These are phyloP conservation scores for Areca catechu DNA, from an alignment of 176 grass and related monocot species.

Conservation along the genomic window DNA sequence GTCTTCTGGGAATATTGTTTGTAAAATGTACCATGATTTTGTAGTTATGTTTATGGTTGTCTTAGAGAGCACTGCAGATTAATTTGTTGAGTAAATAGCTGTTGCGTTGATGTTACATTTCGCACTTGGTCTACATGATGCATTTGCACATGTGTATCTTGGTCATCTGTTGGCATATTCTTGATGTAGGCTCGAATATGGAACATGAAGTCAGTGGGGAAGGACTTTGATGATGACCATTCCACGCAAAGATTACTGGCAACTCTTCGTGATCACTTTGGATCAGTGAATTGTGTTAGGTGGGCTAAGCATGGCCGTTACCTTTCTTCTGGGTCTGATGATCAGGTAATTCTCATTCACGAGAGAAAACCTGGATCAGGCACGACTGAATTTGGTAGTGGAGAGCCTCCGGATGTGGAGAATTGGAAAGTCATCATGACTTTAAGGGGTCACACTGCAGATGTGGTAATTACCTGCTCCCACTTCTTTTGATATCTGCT, in stretches of 20 bases:
- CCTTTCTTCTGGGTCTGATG: slow-evolving; percentile 95
- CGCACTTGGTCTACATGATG: too few relatives aligned
- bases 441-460: slow-evolving; percentile 88
- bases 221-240: slow-evolving; percentile 28
- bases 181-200: slow-evolving; percentile 79
- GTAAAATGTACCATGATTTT: too few relatives aligned
- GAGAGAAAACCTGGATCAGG: slow-evolving; percentile 89
- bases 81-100: too few relatives aligned
- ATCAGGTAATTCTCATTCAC: slow-evolving; percentile 90
- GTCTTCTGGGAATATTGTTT: too few relatives aligned
- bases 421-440: slow-evolving; percentile 99
- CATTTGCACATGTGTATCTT: too few relatives aligned
- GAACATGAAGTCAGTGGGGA: slow-evolving; percentile 83
- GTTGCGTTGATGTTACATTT: too few relatives aligned
- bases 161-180: slow-evolving; percentile 5
- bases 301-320: slow-evolving; percentile 81
- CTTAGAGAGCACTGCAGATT: too few relatives aligned
- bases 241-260: slow-evolving; percentile 59
- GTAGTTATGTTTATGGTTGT: too few relatives aligned
- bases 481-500: not conserved
- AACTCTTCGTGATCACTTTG: slow-evolving; percentile 91
- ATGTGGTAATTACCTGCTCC: slow-evolving; percentile 74
- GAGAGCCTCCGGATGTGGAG: slow-evolving; percentile 88
- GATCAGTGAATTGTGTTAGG: slow-evolving; percentile 96
- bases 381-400: slow-evolving; percentile 89